These are phyloP conservation scores for Termitomyces titanicus DNA, from an alignment of 768 basidiomycete species.

Conservation along the genomic window DNA sequence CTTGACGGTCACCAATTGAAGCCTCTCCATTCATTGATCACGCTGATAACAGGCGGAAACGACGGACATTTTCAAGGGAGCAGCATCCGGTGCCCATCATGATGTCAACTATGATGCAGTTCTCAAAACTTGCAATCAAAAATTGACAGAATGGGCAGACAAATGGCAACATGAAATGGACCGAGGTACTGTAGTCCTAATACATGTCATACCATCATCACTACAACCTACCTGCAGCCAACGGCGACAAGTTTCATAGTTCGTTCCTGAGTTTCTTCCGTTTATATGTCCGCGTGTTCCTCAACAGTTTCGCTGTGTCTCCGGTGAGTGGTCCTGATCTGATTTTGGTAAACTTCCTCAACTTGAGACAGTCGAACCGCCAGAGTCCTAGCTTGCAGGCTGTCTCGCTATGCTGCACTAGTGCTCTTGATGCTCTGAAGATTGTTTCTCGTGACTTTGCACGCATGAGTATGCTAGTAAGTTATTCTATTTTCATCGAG, in stretches of 20 bases:
- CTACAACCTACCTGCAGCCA: conserved; percentile 38
- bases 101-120: conserved; percentile 75
- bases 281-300: conserved; percentile 72
- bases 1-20: background rate
- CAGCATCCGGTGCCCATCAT: conserved; percentile 38
- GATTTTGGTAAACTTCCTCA: background rate
- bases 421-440: conserved; percentile 65
- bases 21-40: conserved; percentile 1
- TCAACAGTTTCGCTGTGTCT: conserved; percentile 75
- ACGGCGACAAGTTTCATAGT: conserved; percentile 72
- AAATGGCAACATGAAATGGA: conserved; percentile 73
- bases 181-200: conserved; percentile 38
- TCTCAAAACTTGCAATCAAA: conserved; percentile 67
- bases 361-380: conserved; percentile 43
- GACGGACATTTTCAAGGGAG: conserved; percentile 54
- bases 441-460: conserved; percentile 76
- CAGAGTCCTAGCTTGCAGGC: conserved; percentile 64
- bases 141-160: conserved; percentile 69
- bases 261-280: conserved; percentile 75
- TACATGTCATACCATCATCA: background rate
- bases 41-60: conserved; percentile 57
- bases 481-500: conserved; percentile 18
- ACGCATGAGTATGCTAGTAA: conserved; percentile 67
- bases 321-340: conserved; percentile 36
- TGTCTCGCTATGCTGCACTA: conserved; percentile 66